Evolutionary conservation across 2,329 filamentous ascomycete species (phyloP), one percentile per base, ranked within the genome.

Genomic region (Calonectria naviculata): DNA sequence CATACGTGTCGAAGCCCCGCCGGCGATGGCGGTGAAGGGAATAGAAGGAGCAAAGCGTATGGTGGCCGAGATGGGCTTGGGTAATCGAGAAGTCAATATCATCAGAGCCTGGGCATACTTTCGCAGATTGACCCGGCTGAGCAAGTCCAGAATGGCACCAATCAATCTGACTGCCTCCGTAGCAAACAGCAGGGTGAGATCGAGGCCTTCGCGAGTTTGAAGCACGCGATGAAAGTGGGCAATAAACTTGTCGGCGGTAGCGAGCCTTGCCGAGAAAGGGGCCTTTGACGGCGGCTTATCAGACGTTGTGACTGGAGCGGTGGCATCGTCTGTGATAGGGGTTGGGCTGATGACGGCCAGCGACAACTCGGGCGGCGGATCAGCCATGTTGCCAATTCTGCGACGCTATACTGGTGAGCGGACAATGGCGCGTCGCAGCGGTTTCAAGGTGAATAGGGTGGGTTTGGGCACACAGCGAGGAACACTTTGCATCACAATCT

Each of bases 191-290:
- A 71, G 42, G 5, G 69, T 68, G 24, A 65, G 38, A 17, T 71
- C 69, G 36, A 68, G 60, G 5, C 69, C 69, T 28, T 68, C 69
- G 15, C 69, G 69, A 21, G 69, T 65, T 6, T 38, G 15, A 12
- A 68, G 36, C 3, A 60, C 65, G 17, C 69, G 60, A 8, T 68
- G 60, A 28, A 68, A 17, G 17, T 36, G 69, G 5, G 65, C 19
- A 15, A 68, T 15, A n/a, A 54, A 4, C 6, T 24, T 65, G 29
- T 56, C 63, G 12, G 49, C 2, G 2, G 21, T 54, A 19, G 63
- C 38, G 9, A 26, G 47, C 24, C 17, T 38, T 13, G 24, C 13
- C 4, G 38, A 46, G 29, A 38, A 34, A 17, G 17, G 2, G 4
- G 68, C 26, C 19, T 46, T 52, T 19, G 54, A 36, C 19, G 36